Conservation (phyloP, 345 rosid genomes). For the Arabidopsis suecica region DNA sequence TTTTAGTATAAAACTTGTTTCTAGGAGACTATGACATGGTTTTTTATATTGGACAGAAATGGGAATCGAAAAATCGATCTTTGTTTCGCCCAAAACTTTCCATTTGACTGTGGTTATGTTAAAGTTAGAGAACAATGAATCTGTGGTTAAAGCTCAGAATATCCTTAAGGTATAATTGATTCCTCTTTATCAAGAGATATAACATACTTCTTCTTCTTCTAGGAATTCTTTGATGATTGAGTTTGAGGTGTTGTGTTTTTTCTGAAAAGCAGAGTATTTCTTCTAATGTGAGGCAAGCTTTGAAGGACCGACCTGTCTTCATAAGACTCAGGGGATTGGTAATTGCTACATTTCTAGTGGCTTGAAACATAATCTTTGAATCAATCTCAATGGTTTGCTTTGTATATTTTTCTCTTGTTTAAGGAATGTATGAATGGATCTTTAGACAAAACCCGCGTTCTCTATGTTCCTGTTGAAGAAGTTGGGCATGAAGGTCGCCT, state of each 20-base stretch:
- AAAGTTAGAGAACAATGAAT: slow-evolving; percentile 77
- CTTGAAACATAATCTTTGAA: slow-evolving; percentile 12
- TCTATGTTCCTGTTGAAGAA: slow-evolving; percentile 82
- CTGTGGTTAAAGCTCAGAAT: slow-evolving; percentile 64
- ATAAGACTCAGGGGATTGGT: slow-evolving; percentile 84
- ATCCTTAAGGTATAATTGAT: slow-evolving; percentile 64
- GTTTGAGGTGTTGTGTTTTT: slow-evolving; percentile 10
- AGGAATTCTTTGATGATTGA: slow-evolving; percentile 32
- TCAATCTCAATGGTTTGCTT: slow-evolving; percentile 7
- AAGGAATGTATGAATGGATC: slow-evolving; percentile 82
- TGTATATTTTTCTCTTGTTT: slow-evolving; percentile 8
- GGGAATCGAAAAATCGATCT: slow-evolving; percentile 78
- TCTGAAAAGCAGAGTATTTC: slow-evolving; percentile 59
- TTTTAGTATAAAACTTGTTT: neutral
- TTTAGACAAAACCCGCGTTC: slow-evolving; percentile 67
- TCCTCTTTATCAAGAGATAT: slow-evolving; percentile 7
- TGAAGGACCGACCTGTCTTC: slow-evolving; percentile 73
- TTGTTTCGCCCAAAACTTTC: slow-evolving; percentile 70
- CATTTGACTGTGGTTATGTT: slow-evolving; percentile 82
- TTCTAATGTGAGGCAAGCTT: slow-evolving; percentile 65
- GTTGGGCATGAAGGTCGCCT: slow-evolving; percentile 69
- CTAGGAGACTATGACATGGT: neutral
- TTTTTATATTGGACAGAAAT: slow-evolving; percentile 52
- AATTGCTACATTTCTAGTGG: slow-evolving; percentile 28
- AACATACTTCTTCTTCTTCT: slow-evolving; percentile 24